Evolutionary conservation across 345 rosid species (phyloP), one percentile per base, ranked within the genome.

Genomic region (Eucalyptus dawsonii): DNA sequence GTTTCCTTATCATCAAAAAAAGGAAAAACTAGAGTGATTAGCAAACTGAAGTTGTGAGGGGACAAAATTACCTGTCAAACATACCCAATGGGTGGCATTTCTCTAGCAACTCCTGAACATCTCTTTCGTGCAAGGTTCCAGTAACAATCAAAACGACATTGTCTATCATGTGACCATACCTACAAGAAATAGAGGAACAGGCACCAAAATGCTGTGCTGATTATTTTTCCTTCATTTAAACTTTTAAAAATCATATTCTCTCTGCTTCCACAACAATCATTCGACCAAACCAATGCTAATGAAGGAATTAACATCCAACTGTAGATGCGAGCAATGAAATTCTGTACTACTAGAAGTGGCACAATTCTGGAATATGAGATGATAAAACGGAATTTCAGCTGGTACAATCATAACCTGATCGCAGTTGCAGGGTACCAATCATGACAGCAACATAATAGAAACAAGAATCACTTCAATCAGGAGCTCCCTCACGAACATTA

Each of bases 121-220:
- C 99, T 93, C 99, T 96, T 95, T 98, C 99, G 58, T 98, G 99
- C 94, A 98, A 88, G 86, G 99, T 97, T 87, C 99, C 99, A 87
- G 99, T 96, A 87, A 98, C 99, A 94, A 98, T 98, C 94, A 98
- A 92, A 88, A 98, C 99, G 86, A 98, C 99, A 94, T 98, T 98
- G 93, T 98, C 99, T 91, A 98, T 98, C 99, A 98, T 98, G 92
- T 98, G 99, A 83, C 99, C 99, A 81, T 98, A 98, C 90, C 99
- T 98, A 92, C 83, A 92, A 86, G 29, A 88, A 86, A 89, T n/a
- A 62, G 24, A 49, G 51, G 60, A 49, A 86, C 27, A 40, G n/a
- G 27, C 44, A 86, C 65, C 62, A 19, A 85, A 31, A 85, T 56
- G 58, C 76, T 14, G 1, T 27, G 24, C 53, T 22, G 9, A 58